Conservation (phyloP, 805 yeast species). For the Komagataella pseudopastoris region DNA sequence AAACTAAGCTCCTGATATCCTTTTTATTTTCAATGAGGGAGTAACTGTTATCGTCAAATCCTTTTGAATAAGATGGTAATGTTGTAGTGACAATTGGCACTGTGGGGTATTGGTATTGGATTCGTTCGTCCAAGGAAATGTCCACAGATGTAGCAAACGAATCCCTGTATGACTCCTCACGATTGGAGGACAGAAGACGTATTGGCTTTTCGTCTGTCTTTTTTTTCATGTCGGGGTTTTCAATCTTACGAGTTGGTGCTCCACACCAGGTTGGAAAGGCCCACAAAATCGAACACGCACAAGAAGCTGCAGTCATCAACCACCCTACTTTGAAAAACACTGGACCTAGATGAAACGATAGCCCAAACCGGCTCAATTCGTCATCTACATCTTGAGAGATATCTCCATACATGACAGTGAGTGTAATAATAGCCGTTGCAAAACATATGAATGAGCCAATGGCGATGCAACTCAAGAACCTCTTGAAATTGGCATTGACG, state of each 20-base stretch:
- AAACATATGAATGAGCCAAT: constrained; percentile 19
- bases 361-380: constrained; percentile 32
- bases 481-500: constrained; percentile 19
- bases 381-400: constrained; percentile 14
- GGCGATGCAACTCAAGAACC: constrained; percentile 23
- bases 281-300: background rate
- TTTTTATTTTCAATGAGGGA: background rate
- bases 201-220: background rate
- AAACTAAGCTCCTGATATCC: background rate
- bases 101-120: background rate
- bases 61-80: background rate
- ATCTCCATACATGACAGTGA: constrained; percentile 14
- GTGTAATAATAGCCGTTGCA: constrained; percentile 16
- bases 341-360: constrained; percentile 25
- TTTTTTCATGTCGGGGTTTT: background rate
- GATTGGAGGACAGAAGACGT: background rate
- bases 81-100: background rate
- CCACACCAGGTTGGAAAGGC: background rate
- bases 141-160: background rate
- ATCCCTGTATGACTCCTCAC: background rate
- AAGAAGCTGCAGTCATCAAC: constrained; percentile 8
- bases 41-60: background rate
- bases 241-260: background rate
- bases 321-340: constrained; percentile 28
- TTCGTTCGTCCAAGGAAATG: background rate